phyloP scores from a whole-genome alignment of 1,284 basidiomycete species.

The Salmacisia buchloeana region DNA sequence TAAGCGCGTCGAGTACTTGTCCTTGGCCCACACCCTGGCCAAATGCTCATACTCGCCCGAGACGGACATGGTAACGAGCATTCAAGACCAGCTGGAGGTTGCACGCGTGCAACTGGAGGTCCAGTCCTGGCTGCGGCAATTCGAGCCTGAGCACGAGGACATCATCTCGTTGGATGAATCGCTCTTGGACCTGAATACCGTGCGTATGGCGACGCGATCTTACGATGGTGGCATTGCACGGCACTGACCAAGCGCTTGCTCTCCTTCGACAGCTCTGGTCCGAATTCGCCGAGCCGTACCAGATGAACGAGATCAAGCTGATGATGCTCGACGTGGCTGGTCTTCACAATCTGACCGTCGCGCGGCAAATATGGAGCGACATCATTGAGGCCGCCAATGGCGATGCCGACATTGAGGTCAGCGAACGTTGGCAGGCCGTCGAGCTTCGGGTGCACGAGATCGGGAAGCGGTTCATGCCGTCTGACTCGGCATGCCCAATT shows the following conservation, averaged over 20 bases:
- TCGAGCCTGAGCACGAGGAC: constrained; percentile 54
- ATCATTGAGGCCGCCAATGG: constrained; percentile 69
- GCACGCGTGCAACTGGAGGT: constrained; percentile 88
- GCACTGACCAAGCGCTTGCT: too few species aligned
- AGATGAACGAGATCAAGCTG: constrained; percentile 76
- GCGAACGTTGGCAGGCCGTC: constrained; percentile 12
- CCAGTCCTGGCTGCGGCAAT: constrained; percentile 51
- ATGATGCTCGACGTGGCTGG: constrained; percentile 90
- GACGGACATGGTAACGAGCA: constrained; percentile 62
- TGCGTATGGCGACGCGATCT: constrained; percentile 23
- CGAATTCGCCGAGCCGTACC: constrained; percentile 79
- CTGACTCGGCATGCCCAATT: constrained; percentile 42
- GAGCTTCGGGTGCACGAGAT: constrained; percentile 15
- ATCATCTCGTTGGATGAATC: constrained; percentile 56
- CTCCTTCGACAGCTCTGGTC: constrained; percentile 70
- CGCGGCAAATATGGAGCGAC: constrained; percentile 79
- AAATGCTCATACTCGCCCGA: constrained; percentile 55
- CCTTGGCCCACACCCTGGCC: constrained; percentile 83
- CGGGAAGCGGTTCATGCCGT: constrained; percentile 18
- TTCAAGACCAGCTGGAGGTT: constrained; percentile 95
- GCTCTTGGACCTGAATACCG: constrained; percentile 56
- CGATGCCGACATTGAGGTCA: neutral
- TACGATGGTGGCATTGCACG: too few species aligned
- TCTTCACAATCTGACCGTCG: constrained; percentile 75
- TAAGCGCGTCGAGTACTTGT: constrained; percentile 46